Percentiles rank a stretch among this genome's conserved stretches.
These are phyloP conservation scores for Aspergillus ostianus DNA, from an alignment of 495 filamentous ascomycete genomes.

Conservation along the genomic window DNA sequence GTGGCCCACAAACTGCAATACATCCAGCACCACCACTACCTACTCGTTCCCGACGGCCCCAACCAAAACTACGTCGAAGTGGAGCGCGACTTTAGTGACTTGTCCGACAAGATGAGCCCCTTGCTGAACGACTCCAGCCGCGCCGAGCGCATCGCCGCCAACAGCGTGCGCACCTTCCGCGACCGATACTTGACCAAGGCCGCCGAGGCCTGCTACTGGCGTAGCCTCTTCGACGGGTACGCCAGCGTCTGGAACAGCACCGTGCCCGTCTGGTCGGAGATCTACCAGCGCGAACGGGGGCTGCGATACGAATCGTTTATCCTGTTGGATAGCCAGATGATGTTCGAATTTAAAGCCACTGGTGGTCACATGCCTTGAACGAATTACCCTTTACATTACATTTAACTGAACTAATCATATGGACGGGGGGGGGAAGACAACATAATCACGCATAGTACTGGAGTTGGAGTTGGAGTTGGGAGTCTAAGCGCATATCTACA, in stretches of 20 bases:
- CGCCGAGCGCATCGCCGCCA: constrained; percentile 54
- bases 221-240: constrained; percentile 48
- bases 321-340: constrained; percentile 31
- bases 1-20: constrained; percentile 50
- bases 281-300: constrained; percentile 25
- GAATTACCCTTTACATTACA: too few species aligned
- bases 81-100: constrained; percentile 54
- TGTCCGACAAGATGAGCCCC: constrained; percentile 51
- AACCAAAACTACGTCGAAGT: constrained; percentile 63
- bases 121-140: constrained; percentile 41
- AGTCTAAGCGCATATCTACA: too few species aligned
- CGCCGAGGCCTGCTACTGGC: constrained; percentile 61
- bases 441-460: too few species aligned
- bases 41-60: constrained; percentile 44
- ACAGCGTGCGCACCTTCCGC: constrained; percentile 53
- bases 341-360: constrained; percentile 30
- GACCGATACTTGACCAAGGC: constrained; percentile 59
- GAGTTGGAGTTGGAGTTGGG: too few species aligned
- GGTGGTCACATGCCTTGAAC: background rate
- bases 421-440: too few species aligned
- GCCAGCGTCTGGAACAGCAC: constrained; percentile 41
- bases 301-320: constrained; percentile 44
- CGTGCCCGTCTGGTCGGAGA: constrained; percentile 22
- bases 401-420: too few species aligned
- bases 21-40: constrained; percentile 45